These are phyloP conservation scores for Raphanus sativus DNA, from an alignment of 345 rosid genomes.

Conservation along the genomic window DNA sequence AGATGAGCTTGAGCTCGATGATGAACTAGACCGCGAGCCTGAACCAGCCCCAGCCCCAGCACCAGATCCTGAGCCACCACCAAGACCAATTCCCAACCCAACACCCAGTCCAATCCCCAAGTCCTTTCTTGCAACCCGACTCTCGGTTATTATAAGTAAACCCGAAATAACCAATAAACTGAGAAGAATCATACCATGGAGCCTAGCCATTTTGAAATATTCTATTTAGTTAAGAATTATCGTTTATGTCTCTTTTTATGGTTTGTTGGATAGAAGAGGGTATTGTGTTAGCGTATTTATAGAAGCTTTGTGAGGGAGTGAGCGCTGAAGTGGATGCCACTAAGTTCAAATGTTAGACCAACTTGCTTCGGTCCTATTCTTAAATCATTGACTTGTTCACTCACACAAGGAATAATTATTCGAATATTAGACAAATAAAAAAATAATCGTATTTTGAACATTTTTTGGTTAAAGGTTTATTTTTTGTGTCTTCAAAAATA, in stretches of 20 bases:
- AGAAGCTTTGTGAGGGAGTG: background rate
- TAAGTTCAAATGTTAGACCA: background rate
- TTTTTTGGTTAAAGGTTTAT: background rate
- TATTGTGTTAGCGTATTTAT: background rate
- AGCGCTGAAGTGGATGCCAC: background rate
- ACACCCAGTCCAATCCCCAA: slow-evolving; percentile 1
- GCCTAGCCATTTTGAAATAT: background rate
- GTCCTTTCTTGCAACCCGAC: background rate
- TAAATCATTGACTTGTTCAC: background rate
- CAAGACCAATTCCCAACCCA: slow-evolving; percentile 21
- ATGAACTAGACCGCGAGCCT: slow-evolving; percentile 41
- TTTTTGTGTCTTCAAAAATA: background rate
- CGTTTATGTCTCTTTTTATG: background rate
- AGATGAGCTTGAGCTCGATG: slow-evolving; percentile 45
- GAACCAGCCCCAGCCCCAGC: slow-evolving; percentile 35
- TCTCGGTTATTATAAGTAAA: background rate
- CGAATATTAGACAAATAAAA: background rate
- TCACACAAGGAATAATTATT: background rate
- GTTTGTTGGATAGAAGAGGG: background rate
- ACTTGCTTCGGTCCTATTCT: background rate
- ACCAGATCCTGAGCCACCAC: slow-evolving; percentile 36
- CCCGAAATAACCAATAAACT: background rate
- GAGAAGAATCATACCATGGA: background rate
- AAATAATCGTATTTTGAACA: background rate
- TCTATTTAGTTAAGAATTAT: background rate